Evolutionary conservation across 148 eudicot genomes (phyloP), one percentile per base, ranked within the genome.

Genomic region (Beta vulgaris): DNA sequence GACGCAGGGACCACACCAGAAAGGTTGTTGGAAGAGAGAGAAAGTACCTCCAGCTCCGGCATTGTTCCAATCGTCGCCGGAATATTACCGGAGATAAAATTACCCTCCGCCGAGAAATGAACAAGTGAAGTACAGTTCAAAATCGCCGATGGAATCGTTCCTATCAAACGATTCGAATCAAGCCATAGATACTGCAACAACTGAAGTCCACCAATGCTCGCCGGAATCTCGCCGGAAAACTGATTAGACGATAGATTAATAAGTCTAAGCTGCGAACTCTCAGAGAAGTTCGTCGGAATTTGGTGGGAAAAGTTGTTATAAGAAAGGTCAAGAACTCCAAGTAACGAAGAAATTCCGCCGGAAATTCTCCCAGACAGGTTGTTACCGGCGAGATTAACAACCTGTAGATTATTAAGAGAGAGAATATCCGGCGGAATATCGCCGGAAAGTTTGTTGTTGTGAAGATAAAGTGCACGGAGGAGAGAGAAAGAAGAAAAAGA

Each of bases 61-160:
- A 90, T 70, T 0, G 85, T 80, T 3, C 85, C 82, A 6, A 88
- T 61, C 3, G 84, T 85, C 5, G 91, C 74, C 55, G 91, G 93
- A 1, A 93, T 36, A 2, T 84, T 85, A 0, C 98, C 98, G 48
- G 81, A 84, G 9, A 91, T 69, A 0, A 42, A 23, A 48, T 91
- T 91, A 5, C 82, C 87, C 14, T 83, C 89, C 3, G 91, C 91
- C 35, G 91, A 88, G 28, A 91, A 64, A 32, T 91, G 92, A 0
- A 88, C 77, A 0, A 91, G 85, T 28, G 85, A 70, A 16, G 83
- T 69, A 59, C 93, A 89, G 77, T 87, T 91, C 0, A 87, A 71
- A 9, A 89, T 46, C 23, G 93, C 92, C 3, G 93, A 82, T 14
- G 93, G 97, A 2, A 91, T 72, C 0, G 93, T 82, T 0, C 97